phyloP scores from a whole-genome alignment of 2,329 filamentous ascomycete species.

The Alternaria brassicae region DNA sequence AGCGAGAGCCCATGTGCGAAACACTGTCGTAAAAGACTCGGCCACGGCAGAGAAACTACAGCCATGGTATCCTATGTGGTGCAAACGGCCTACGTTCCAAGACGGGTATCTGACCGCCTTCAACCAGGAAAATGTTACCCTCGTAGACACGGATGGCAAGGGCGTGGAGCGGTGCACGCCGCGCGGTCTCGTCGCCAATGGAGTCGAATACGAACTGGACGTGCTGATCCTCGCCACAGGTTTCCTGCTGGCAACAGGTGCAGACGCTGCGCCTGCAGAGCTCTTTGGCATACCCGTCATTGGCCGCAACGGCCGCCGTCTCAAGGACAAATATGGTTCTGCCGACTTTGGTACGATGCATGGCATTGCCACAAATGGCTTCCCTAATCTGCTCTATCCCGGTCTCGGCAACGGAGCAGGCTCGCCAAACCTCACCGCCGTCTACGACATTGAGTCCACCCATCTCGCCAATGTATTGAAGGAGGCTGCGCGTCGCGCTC shows the following conservation, averaged over 20 bases:
- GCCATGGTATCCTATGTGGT: conserved; percentile 67
- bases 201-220: conserved; percentile 57
- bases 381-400: conserved; percentile 26
- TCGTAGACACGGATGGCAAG: conserved; percentile 65
- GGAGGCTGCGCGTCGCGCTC: background rate
- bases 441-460: conserved; percentile 3
- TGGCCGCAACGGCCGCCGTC: conserved; percentile 53
- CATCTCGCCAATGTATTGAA: conserved; percentile 7
- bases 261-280: conserved; percentile 28
- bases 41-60: conserved; percentile 60
- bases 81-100: conserved; percentile 68
- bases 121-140: conserved; percentile 64
- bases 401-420: conserved; percentile 1
- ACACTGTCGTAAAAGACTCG: conserved; percentile 54
- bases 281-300: conserved; percentile 42
- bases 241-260: conserved; percentile 35
- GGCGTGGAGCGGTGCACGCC: conserved; percentile 58
- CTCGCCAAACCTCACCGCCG: conserved; percentile 1
- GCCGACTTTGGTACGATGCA: conserved; percentile 56
- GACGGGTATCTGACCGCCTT: conserved; percentile 65
- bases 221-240: conserved; percentile 56
- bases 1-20: background rate
- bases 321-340: conserved; percentile 56
- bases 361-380: conserved; percentile 20
- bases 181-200: conserved; percentile 56